Conservation (phyloP, 148 eudicot species). For the Beta vulgaris region DNA sequence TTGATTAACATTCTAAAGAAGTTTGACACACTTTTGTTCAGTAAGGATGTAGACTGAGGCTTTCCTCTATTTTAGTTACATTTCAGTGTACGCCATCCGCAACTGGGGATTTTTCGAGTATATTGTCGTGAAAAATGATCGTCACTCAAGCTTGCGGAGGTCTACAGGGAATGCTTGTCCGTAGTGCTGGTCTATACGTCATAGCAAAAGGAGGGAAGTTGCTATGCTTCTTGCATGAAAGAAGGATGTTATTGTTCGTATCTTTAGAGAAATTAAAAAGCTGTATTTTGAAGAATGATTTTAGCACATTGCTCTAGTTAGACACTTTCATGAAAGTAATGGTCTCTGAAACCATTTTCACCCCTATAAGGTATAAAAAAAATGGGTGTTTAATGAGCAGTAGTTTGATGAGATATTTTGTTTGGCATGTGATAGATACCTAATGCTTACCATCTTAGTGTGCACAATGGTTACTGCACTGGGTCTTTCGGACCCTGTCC, state of each 20-base stretch:
- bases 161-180: neutral
- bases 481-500: neutral
- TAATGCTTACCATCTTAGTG: neutral
- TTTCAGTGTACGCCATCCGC: too few species aligned
- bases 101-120: too few species aligned
- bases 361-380: too few species aligned
- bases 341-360: too few species aligned
- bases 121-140: too few species aligned
- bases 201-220: neutral
- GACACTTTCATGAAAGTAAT: neutral
- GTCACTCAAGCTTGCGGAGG: neutral
- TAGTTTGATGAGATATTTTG: neutral
- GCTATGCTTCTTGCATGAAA: neutral
- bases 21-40: too few species aligned
- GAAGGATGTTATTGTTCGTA: neutral
- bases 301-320: neutral
- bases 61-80: too few species aligned
- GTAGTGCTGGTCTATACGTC: too few species aligned
- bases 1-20: too few species aligned
- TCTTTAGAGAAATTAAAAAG: neutral
- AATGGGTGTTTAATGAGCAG: too few species aligned
- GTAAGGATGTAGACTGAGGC: too few species aligned
- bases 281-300: neutral
- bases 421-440: neutral
- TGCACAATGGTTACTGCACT: neutral